These are phyloP conservation scores for Cytospora paraplurivora DNA, from an alignment of 2,329 filamentous ascomycete genomes.

Conservation along the genomic window DNA sequence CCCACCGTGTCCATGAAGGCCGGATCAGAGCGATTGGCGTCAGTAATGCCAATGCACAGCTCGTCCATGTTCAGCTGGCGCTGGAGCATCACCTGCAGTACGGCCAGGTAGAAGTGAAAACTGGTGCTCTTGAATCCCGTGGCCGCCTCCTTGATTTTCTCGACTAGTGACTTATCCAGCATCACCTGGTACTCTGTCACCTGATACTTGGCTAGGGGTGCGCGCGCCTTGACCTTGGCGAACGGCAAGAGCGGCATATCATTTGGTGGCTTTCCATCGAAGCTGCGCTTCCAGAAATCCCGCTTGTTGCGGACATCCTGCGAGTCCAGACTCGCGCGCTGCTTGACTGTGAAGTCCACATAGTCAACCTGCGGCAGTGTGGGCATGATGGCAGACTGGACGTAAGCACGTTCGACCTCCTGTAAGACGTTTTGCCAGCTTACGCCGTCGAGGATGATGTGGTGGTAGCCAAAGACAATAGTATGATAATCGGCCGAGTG, in stretches of 20 bases:
- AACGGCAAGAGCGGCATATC: constrained; percentile 35
- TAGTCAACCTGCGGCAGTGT: constrained; percentile 19
- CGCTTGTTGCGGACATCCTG: not conserved
- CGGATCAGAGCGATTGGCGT: constrained; percentile 46
- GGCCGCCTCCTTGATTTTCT: constrained; percentile 28
- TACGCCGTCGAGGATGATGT: too few species aligned
- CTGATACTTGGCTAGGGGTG: constrained; percentile 26
- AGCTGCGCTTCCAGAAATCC: constrained; percentile 4
- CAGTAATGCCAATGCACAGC: constrained; percentile 51
- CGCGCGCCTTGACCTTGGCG: constrained; percentile 29
- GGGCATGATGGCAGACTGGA: not conserved
- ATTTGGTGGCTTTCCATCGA: constrained; percentile 24
- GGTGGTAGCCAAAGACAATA: too few species aligned
- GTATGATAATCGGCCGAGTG: too few species aligned
- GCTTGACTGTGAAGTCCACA: not conserved
- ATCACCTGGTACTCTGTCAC: constrained; percentile 1
- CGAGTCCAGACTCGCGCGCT: not conserved
- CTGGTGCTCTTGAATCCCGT: constrained; percentile 26
- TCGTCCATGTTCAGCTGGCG: constrained; percentile 38
- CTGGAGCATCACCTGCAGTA: constrained; percentile 41
- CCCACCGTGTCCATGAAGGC: constrained; percentile 44
- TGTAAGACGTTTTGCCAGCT: too few species aligned
- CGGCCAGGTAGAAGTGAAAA: constrained; percentile 51
- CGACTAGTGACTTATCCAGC: constrained; percentile 1
- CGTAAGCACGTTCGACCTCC: too few species aligned